Base-by-base conservation (phyloP, 768 basidiomycete genomes). In the Hemileccinum rubropunctum region DNA sequence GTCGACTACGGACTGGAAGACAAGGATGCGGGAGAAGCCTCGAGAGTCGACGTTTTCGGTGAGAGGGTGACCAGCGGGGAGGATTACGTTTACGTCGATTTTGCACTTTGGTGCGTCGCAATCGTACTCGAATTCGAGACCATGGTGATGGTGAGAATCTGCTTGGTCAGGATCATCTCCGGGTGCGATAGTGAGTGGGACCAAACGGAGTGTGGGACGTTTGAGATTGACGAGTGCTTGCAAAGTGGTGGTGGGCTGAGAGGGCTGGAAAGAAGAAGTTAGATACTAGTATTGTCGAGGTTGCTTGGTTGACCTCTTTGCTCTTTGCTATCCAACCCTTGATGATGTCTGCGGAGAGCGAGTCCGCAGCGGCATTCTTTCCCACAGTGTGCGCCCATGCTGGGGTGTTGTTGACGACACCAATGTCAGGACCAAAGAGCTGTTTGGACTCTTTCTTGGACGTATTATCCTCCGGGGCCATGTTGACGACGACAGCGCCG, bases 211-310 rank as follows among this genome's bases (percentile, higher is more conserved):
- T 1, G 91, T 84, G 1, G 94, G 94, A 5, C 94, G 82, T 64
- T 95, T 95, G 58, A 97, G 82, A 64, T 97, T 98, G 56, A 97
- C 93, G 30, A 95, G 78, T 0, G 94, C 94, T 71, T 97, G 94
- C 0, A 98, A 76, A 2, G 94, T 95, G 0, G 94, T 98, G 0
- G 94, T 95, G 0, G 93, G 83, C 60, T 92, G 87, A 10, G 84
- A 78, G 27, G 82, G 67, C 90, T 92, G 42, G 43, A 23, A 45
- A n/a, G n/a, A 47, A 2, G 37, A 45, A 40, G 47, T 56, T 13
- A 58, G 48, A 46, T 3, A 34, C 18, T 36, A 18, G 15, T 26
- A 27, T 11, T 10, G 5, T 9, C 0, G 11, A 21, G 12, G 8
- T 45, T 4, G 20, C 47, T 15, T 14, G 23, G 4, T 20, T 15